Conservation (phyloP, 2,329 filamentous ascomycete species). For the Penicillium concentricum region DNA sequence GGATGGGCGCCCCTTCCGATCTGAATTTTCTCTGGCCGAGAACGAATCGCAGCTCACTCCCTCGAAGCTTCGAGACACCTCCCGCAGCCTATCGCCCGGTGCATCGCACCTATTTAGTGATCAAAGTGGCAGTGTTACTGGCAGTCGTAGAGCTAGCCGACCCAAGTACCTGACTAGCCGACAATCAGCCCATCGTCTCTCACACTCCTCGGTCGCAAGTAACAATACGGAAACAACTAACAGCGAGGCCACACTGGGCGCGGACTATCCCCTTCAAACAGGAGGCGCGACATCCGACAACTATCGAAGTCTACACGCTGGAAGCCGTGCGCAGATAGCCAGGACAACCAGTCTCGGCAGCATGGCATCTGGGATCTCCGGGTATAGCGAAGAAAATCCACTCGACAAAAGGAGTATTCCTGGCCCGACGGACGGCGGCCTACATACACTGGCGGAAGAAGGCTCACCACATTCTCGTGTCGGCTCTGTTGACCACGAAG, state of each 20-base stretch:
- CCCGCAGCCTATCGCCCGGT: conserved; percentile 31
- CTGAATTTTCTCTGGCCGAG: conserved; percentile 20
- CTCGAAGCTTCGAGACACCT: conserved; percentile 25
- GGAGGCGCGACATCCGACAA: conserved; percentile 67
- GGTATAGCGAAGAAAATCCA: conserved; percentile 51
- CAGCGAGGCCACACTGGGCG: conserved; percentile 72
- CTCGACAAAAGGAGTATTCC: conserved; percentile 45
- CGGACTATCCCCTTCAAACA: conserved; percentile 79
- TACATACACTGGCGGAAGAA: conserved; percentile 61
- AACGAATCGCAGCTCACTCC: conserved; percentile 29
- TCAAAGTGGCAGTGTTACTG: conserved; percentile 25
- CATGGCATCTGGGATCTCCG: conserved; percentile 72
- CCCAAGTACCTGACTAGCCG: conserved; percentile 58
- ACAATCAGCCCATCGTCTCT: conserved; percentile 59
- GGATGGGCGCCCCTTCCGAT: conserved; percentile 22
- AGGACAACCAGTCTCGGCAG: conserved; percentile 85
- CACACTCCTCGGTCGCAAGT: conserved; percentile 55
- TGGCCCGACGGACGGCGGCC: conserved; percentile 44
- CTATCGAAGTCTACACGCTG: conserved; percentile 20
- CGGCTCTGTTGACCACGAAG: conserved; percentile 42
- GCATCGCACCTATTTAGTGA: conserved; percentile 29
- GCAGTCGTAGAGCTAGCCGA: conserved; percentile 42
- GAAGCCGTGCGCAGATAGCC: conserved; percentile 54
- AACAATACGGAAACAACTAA: conserved; percentile 59
- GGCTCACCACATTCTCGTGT: conserved; percentile 34